Percentiles rank a stretch among this genome's conserved stretches.
These are phyloP conservation scores for Blepharisma undulans DNA, from an alignment of 169 alveolate genomes.

Conservation along the genomic window DNA sequence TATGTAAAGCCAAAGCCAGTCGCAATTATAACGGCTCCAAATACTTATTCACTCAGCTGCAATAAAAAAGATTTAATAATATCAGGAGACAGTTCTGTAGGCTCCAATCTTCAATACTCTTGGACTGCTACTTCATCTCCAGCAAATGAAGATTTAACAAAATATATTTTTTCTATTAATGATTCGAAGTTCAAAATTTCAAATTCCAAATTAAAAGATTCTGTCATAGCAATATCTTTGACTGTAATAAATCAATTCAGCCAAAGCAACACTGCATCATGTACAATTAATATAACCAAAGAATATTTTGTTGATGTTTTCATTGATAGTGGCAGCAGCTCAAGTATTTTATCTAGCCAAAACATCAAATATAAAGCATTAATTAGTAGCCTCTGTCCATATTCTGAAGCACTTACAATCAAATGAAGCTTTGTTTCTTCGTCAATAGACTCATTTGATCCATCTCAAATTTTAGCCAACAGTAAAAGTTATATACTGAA, in stretches of 20 bases:
- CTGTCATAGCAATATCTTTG: background rate
- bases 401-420: background rate
- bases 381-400: background rate
- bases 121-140: background rate
- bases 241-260: background rate
- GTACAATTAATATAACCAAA: background rate
- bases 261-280: background rate
- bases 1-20: background rate
- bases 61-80: background rate
- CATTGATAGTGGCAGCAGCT: background rate
- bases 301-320: background rate
- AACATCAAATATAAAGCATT: background rate
- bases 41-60: background rate
- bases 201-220: background rate
- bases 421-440: background rate
- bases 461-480: background rate
- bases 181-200: background rate
- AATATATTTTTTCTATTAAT: background rate
- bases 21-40: background rate
- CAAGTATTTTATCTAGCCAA: background rate
- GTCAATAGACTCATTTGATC: background rate
- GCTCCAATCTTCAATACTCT: background rate
- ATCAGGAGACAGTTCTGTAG: background rate
- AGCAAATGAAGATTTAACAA: background rate
- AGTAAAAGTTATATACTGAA: background rate